Evolutionary conservation across 495 filamentous ascomycete genomes (phyloP).

Genomic region (Penicillium paxilli): DNA sequence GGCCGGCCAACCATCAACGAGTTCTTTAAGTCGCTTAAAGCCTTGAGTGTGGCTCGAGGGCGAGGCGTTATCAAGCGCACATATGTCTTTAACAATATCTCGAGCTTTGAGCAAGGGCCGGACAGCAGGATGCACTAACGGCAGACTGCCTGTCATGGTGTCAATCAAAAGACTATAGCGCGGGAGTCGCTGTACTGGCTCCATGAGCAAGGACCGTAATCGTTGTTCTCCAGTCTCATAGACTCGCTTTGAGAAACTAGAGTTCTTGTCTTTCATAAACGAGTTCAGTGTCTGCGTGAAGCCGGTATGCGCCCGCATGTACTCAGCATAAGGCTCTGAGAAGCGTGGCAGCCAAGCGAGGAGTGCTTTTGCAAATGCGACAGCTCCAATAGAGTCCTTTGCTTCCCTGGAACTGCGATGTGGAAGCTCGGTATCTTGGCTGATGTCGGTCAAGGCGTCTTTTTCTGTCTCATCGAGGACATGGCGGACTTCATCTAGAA

Average conservation of each 20-base stretch:
- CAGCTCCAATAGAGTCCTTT: conserved; percentile 70
- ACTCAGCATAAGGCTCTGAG: conserved; percentile 82
- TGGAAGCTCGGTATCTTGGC: conserved; percentile 51
- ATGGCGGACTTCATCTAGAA: conserved; percentile 70
- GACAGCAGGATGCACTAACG: conserved; percentile 79
- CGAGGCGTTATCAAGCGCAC: conserved; percentile 72
- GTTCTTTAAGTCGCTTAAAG: conserved; percentile 67
- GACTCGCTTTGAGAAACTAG: conserved; percentile 76
- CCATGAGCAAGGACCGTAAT: conserved; percentile 89
- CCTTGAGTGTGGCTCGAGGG: conserved; percentile 67
- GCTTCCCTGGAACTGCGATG: conserved; percentile 45
- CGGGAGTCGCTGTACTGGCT: conserved; percentile 92
- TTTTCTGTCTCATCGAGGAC: conserved; percentile 83
- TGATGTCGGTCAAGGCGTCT: conserved; percentile 68
- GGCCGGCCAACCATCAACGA: conserved; percentile 79
- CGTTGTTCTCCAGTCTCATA: conserved; percentile 87
- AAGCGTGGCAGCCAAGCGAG: conserved; percentile 91
- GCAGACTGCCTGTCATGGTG: conserved; percentile 82
- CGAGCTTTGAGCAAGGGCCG: conserved; percentile 77
- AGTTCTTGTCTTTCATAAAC: conserved; percentile 69
- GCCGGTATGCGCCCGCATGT: conserved; percentile 80
- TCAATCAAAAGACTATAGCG: conserved; percentile 96
- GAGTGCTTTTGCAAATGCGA: conserved; percentile 73
- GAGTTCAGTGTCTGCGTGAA: conserved; percentile 78
- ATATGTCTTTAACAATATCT: conserved; percentile 92